A percentile compares a stretch with the other conserved stretches of the same genome.
These are phyloP conservation scores for Termitomyces sp. DNA, from an alignment of 1,284 basidiomycete genomes.

Conservation along the genomic window DNA sequence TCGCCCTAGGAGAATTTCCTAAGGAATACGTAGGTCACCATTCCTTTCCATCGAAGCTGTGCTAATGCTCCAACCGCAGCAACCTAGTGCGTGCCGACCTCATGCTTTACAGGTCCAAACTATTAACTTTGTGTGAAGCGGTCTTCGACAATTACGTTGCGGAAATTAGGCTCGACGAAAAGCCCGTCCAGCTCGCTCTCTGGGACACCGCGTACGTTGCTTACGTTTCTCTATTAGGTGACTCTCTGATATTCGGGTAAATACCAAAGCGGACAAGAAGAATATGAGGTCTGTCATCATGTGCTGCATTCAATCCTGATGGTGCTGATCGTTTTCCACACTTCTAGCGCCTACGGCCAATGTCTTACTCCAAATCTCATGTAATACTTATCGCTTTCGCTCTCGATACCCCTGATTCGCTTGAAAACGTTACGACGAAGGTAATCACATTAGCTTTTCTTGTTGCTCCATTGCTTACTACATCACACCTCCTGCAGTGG, in stretches of 20 bases:
- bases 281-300: constrained; percentile 70
- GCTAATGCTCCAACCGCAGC: constrained; percentile 12
- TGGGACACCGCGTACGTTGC: constrained; percentile 94
- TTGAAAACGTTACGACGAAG: constrained; percentile 94
- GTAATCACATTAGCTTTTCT: constrained; percentile 34
- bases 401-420: constrained; percentile 93
- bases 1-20: constrained; percentile 95
- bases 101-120: constrained; percentile 3
- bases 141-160: constrained; percentile 99
- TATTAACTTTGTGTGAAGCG: constrained; percentile 40
- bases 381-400: constrained; percentile 97
- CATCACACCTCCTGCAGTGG: constrained; percentile 57
- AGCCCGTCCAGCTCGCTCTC: constrained; percentile 90
- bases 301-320: constrained; percentile 5
- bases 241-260: constrained; percentile 15
- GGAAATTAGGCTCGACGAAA: constrained; percentile 94
- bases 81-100: constrained; percentile 19
- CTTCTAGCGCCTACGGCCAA: constrained; percentile 78
- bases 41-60: constrained; percentile 1
- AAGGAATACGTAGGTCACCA: constrained; percentile 81
- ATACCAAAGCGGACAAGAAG: constrained; percentile 76
- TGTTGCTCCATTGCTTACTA: constrained; percentile 14
- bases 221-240: constrained; percentile 10
- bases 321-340: constrained; percentile 11
- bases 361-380: constrained; percentile 97